phyloP scores from a whole-genome alignment of 2,329 filamentous ascomycete species.

The Fusarium longipes region DNA sequence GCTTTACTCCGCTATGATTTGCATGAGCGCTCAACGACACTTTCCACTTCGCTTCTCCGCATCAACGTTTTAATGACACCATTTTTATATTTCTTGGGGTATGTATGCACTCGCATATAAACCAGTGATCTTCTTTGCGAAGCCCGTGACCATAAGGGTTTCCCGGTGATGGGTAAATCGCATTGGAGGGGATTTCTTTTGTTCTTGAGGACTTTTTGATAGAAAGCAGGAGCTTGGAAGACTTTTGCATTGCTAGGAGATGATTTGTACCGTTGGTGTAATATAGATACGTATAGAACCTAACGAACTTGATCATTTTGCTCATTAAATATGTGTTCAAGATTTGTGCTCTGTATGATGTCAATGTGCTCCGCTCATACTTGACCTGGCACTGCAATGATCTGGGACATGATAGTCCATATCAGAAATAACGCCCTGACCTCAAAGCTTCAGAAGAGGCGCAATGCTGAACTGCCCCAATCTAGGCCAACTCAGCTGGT shows the following conservation, averaged over 20 bases:
- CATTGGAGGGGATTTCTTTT: slow-evolving; percentile 31
- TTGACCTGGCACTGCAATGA: background rate
- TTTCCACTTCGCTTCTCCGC: slow-evolving; percentile 29
- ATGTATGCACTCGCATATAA: slow-evolving; percentile 30
- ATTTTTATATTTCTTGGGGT: slow-evolving; percentile 20
- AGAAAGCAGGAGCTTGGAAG: slow-evolving; percentile 21
- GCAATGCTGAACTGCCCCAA: background rate
- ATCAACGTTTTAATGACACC: slow-evolving; percentile 38
- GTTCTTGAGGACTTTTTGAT: slow-evolving; percentile 28
- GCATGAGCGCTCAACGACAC: slow-evolving; percentile 31
- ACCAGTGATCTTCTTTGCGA: slow-evolving; percentile 23
- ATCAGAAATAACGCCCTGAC: slow-evolving; percentile 13
- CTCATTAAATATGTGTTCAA: slow-evolving; percentile 6
- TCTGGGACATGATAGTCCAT: background rate
- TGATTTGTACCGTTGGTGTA: slow-evolving; percentile 40
- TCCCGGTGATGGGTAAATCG: slow-evolving; percentile 7
- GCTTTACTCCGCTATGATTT: slow-evolving; percentile 16
- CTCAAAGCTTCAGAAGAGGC: slow-evolving; percentile 15
- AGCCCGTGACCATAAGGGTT: slow-evolving; percentile 5
- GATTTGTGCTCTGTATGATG: background rate
- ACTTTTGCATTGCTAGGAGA: slow-evolving; percentile 40
- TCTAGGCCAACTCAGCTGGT: slow-evolving; percentile 18
- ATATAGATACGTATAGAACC: slow-evolving; percentile 41
- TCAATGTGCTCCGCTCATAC: slow-evolving; percentile 9
- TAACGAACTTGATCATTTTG: slow-evolving; percentile 37